These are phyloP conservation scores for Collybiopsis luxurians DNA, from an alignment of 768 basidiomycete genomes.

Conservation along the genomic window DNA sequence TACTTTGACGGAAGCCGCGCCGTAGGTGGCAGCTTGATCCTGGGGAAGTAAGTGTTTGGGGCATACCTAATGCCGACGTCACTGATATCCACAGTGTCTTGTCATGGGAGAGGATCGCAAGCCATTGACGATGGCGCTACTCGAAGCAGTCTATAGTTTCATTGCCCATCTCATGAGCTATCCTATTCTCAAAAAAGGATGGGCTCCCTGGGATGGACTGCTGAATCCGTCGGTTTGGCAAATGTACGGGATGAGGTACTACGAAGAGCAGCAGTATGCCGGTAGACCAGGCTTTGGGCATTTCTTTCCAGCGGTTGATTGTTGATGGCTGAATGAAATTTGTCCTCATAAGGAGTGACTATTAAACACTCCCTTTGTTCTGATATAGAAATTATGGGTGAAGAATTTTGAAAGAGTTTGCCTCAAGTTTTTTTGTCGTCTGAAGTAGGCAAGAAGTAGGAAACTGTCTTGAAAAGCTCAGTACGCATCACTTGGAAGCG, in stretches of 20 bases:
- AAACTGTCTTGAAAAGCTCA: neutral
- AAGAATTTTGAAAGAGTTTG: neutral
- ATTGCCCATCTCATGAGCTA: slow-evolving; percentile 1
- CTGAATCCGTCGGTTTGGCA: slow-evolving; percentile 1
- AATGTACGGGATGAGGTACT: neutral
- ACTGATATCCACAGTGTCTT: neutral
- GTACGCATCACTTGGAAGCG: neutral
- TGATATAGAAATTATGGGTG: neutral
- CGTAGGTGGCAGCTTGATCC: neutral
- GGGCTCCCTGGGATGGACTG: neutral
- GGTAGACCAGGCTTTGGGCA: neutral
- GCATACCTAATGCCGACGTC: neutral
- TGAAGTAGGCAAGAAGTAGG: neutral
- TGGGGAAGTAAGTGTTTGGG: neutral
- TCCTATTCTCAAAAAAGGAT: neutral
- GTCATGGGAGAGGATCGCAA: slow-evolving; percentile 2
- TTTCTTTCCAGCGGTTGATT: neutral
- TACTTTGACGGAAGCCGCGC: neutral
- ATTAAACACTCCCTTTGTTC: neutral
- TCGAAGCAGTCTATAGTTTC: neutral
- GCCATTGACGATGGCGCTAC: neutral
- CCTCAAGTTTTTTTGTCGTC: neutral
- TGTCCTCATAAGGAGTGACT: neutral
- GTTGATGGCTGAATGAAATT: neutral
- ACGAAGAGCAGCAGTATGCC: neutral